Conservation (phyloP, 1,284 basidiomycete genomes). For the Pascua guehoae region DNA sequence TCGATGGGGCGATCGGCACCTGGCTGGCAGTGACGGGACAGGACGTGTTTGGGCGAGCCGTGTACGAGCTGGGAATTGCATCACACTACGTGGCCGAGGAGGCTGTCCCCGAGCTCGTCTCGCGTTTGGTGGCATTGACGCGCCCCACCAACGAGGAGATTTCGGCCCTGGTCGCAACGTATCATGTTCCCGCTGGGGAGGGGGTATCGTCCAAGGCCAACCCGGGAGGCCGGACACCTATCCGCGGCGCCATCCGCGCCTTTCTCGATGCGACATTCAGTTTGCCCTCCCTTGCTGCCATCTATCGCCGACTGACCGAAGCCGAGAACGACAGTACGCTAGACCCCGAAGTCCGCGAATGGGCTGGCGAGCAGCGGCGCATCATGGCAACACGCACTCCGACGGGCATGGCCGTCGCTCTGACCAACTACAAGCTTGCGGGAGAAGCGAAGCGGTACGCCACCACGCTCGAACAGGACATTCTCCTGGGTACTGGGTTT, state of each 20-base stretch:
- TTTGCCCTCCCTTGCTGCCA: constrained; percentile 59
- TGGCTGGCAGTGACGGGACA: constrained; percentile 86
- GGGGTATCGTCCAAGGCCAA: constrained; percentile 56
- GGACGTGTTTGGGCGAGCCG: constrained; percentile 67
- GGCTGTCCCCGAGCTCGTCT: constrained; percentile 62
- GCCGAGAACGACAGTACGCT: constrained; percentile 34
- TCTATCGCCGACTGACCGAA: constrained; percentile 58
- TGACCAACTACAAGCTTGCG: constrained; percentile 61
- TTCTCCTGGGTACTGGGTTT: constrained; percentile 1
- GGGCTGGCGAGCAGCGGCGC: constrained; percentile 66
- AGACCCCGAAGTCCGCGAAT: constrained; percentile 56
- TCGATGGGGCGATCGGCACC: constrained; percentile 88
- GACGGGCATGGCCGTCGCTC: constrained; percentile 76
- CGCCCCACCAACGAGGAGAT: constrained; percentile 19
- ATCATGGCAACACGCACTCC: constrained; percentile 68
- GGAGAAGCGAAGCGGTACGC: constrained; percentile 1
- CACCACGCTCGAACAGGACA: constrained; percentile 3
- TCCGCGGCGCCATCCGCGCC: constrained; percentile 62
- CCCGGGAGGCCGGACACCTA: constrained; percentile 57
- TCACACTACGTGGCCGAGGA: constrained; percentile 82
- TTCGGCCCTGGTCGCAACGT: constrained; percentile 25
- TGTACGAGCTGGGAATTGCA: constrained; percentile 82
- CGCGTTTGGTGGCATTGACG: constrained; percentile 42
- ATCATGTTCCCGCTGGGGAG: constrained; percentile 50
- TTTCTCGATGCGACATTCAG: constrained; percentile 75